These are phyloP conservation scores for Lecanosticta acicola DNA, from an alignment of 2,329 filamentous ascomycete species.

Conservation along the genomic window DNA sequence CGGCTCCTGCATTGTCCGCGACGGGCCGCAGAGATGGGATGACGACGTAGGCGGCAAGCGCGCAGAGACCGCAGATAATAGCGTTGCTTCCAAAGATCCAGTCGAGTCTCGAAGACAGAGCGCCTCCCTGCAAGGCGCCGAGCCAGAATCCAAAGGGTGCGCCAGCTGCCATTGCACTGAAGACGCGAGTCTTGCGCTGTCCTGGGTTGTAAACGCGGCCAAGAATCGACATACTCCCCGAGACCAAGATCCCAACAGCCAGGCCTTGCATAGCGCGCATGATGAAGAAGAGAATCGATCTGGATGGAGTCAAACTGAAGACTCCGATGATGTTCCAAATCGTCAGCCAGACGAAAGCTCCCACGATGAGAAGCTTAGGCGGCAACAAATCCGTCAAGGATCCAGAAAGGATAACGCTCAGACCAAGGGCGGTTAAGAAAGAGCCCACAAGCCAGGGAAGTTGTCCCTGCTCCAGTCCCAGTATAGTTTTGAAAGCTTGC, in stretches of 20 bases:
- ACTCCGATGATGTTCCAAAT: conserved; percentile 38
- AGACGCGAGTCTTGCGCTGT: conserved; percentile 35
- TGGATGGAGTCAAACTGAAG: conserved; percentile 35
- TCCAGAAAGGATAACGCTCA: conserved; percentile 38
- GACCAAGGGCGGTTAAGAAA: conserved; percentile 38
- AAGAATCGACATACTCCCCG: conserved; percentile 35
- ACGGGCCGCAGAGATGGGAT: conserved; percentile 37
- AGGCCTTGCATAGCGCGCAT: conserved; percentile 37
- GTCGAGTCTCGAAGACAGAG: conserved; percentile 34
- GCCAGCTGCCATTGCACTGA: conserved; percentile 34
- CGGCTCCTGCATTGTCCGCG: conserved; percentile 21
- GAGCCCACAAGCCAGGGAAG: conserved; percentile 42
- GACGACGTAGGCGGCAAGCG: conserved; percentile 36
- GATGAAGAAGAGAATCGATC: conserved; percentile 34
- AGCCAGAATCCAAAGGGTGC: conserved; percentile 36
- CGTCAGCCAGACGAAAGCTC: conserved; percentile 40
- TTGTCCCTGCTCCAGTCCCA: conserved; percentile 38
- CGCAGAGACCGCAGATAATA: conserved; percentile 35
- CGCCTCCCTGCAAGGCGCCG: conserved; percentile 39
- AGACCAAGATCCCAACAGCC: conserved; percentile 34
- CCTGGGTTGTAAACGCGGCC: conserved; percentile 37
- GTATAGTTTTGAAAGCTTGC: conserved; percentile 33
- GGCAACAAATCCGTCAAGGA: conserved; percentile 39
- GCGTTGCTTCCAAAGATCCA: conserved; percentile 45
- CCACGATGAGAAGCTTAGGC: conserved; percentile 39